Base-by-base conservation (phyloP, 2,329 filamentous ascomycete genomes). In the Penicillium sp. region DNA sequence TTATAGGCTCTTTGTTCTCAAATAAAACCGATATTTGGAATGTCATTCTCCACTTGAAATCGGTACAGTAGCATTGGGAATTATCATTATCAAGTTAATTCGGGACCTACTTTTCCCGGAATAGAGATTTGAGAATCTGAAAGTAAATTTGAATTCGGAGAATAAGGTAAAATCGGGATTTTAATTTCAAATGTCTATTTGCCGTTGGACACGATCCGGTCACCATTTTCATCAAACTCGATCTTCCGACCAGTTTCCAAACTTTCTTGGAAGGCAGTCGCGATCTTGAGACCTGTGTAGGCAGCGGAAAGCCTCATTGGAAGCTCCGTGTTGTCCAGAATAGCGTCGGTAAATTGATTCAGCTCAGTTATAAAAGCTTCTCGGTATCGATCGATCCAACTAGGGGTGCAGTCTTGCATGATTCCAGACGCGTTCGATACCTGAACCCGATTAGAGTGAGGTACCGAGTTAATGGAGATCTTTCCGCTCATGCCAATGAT, bases 401-500 rank as follows among this genome's bases (percentile, higher is more conserved):
- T 82, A 17, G 33, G 33, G 15, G 15, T 35, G 15, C 13, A 17
- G 70, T 87, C 83, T 33, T 82, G 78, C 7, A 81, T 73, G 29
- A 88, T 77, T 3, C 84, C 84, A 0, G 66, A 75, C 0, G 78
- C 48, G 62, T 85, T 78, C 66, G 83, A 80, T 35, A 83, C 75
- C 55, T 84, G 79, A 4, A 87, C 80, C 12, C 86, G 73, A 53
- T 82, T 82, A 1, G 73, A 73, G 33, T 74, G 72, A 4, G 86
- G 86, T 60, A 85, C 80, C 2, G 78, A 79, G 66, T 88, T 88
- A 61, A 88, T 75, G 1, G 78, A 74, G 5, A 88, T 68, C 66
- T 87, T 87, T 39, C 86, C 85, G 59, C 81, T 78, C 7, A 85
- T 88, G 27, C 85, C 86, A 52, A 87, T 84, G 62, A 88, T 81